Evolutionary conservation across 495 filamentous ascomycete genomes (phyloP).

Genomic region (Talaromyces wortmannii): DNA sequence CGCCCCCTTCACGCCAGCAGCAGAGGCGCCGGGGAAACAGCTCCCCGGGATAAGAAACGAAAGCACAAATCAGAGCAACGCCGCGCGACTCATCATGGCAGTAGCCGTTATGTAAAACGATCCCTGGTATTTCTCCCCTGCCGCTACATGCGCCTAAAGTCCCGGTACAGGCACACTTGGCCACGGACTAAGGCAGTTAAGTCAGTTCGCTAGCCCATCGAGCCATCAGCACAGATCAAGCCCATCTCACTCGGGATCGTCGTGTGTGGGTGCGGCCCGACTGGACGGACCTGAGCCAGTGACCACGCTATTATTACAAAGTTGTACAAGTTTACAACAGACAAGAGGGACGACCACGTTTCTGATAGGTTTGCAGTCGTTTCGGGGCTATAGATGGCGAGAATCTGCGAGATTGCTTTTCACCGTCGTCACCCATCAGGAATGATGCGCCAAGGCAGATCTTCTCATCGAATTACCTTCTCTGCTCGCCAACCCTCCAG

Average conservation of each 20-base stretch:
- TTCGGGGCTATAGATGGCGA: too few relatives aligned
- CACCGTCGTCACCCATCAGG: too few relatives aligned
- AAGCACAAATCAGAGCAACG: too few relatives aligned
- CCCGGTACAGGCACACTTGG: too few relatives aligned
- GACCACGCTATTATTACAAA: not conserved
- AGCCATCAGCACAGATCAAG: too few relatives aligned
- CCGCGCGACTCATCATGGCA: not conserved
- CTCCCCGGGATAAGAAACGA: too few relatives aligned
- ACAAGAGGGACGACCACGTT: too few relatives aligned
- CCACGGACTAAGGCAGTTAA: too few relatives aligned
- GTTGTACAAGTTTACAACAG: not conserved
- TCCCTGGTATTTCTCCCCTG: not conserved
- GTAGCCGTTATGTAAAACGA: not conserved
- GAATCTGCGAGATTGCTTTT: not conserved
- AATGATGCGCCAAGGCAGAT: not conserved
- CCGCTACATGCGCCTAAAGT: conserved; percentile 2
- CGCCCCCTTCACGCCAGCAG: too few relatives aligned
- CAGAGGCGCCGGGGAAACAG: too few relatives aligned
- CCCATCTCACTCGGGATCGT: not conserved
- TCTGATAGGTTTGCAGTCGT: too few relatives aligned
- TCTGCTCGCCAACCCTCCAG: not conserved
- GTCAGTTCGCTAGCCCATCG: too few relatives aligned
- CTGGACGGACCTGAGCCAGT: not conserved
- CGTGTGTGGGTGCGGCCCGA: not conserved
- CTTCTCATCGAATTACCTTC: not conserved